These are phyloP conservation scores for Paraphoma sp. DNA, from an alignment of 2,329 filamentous ascomycete species.

Conservation along the genomic window DNA sequence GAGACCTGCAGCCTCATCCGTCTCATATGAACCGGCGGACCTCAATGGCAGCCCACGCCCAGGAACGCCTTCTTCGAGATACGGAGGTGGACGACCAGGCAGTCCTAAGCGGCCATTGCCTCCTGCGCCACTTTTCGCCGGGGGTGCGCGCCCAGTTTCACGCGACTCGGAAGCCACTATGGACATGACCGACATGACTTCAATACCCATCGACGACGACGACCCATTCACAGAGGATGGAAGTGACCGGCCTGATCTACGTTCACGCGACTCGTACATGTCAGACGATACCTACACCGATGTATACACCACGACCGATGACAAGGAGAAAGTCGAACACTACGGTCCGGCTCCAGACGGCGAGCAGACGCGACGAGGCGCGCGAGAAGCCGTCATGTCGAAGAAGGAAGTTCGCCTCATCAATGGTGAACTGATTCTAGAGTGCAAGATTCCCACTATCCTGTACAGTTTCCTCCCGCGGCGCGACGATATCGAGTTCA, in stretches of 20 bases:
- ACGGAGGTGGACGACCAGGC: slow-evolving; percentile 78
- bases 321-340: slow-evolving; percentile 72
- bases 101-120: slow-evolving; percentile 87
- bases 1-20: slow-evolving; percentile 72
- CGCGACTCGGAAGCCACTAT: slow-evolving; percentile 52
- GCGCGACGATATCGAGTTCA: slow-evolving; percentile 93
- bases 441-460: slow-evolving; percentile 99
- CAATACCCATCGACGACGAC: slow-evolving; percentile 71
- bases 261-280: slow-evolving; percentile 69
- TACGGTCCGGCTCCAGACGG: slow-evolving; percentile 89
- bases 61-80: slow-evolving; percentile 86
- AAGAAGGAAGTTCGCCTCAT: slow-evolving; percentile 95
- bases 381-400: slow-evolving; percentile 83
- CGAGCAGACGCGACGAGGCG: slow-evolving; percentile 85
- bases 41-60: slow-evolving; percentile 89
- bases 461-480: slow-evolving; percentile 95
- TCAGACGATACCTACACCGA: slow-evolving; percentile 5
- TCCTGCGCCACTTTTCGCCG: slow-evolving; percentile 83
- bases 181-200: slow-evolving; percentile 74
- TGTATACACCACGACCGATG: slow-evolving; percentile 53
- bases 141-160: slow-evolving; percentile 53
- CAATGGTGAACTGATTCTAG: slow-evolving; percentile 95
- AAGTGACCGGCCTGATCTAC: slow-evolving; percentile 63
- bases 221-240: slow-evolving; percentile 75
- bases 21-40: slow-evolving; percentile 84